Base-by-base conservation (phyloP, 2,329 filamentous ascomycete genomes). In the Coniochaeta pulveracea region DNA sequence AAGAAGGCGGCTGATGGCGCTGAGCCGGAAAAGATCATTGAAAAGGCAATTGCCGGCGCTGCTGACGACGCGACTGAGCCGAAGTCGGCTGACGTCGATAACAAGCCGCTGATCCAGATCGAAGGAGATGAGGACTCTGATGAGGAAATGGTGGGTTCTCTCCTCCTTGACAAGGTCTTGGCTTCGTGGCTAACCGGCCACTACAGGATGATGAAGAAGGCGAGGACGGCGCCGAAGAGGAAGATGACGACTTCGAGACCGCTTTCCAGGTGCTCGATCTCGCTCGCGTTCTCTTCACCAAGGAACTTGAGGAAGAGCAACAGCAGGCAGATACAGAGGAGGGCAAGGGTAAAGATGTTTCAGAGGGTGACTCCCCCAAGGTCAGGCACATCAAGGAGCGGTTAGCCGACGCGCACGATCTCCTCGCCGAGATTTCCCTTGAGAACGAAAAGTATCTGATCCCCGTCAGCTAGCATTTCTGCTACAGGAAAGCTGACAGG, bases 361-460 rank as follows among this genome's bases (percentile, higher is more conserved):
- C 21, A 9, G 21, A 41, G 22, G 41, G 26, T 19, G 41, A 43
- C 34, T 57, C 56, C 6, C 56, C 60, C 25, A 46, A 52, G 3
- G 43, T 64, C 26, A 60, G 68, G 42, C 75, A 82, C 39, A 66
- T 88, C 49, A 88, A 86, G 57, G 85, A 93, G 57, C 77, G 85
- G 36, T 71, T 96, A 21, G 85, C 85, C 39, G 91, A 98, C 51
- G 93, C 85, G 7, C 85, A 95, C 54, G 88, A 95, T 52, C 72
- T 94, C 36, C 81, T 96, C 40, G 84, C 88, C 8, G 91, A 98
- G 58, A 95, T 98, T 40, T 93, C 83, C n/a, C 67, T 98, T 18
- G 91, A 98, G 61, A 94, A 91, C 45, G 91, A 96, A 59, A 79
- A 82, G 63, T 77, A 60, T 38, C 34, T 34, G 42, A 34, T 40